Evolutionary conservation across 2,329 filamentous ascomycete genomes (phyloP), one percentile per base, ranked within the genome.

Genomic region (Orbilia blumenaviensis): DNA sequence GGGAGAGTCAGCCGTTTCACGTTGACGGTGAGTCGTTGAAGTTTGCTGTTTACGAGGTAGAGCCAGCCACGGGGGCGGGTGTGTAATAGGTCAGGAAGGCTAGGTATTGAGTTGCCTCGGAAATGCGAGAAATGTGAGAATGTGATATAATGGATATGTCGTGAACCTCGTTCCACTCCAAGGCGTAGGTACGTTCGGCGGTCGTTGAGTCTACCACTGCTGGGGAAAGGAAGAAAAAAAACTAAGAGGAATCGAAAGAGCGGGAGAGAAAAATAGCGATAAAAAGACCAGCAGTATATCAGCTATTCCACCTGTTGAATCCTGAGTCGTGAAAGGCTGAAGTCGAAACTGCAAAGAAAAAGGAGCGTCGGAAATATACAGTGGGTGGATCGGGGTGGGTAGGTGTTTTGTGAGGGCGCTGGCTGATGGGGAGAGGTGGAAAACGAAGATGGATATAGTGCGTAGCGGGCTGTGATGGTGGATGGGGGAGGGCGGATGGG

Each of bases 241-340:
- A 32, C 32, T 52, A 25, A 61, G 38, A 32, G n/a, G n/a, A n/a
- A n/a, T n/a, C n/a, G n/a, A n/a, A n/a, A n/a, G 67, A 63, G 48
- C 41, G 62, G 44, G 42, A 42, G 60, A 36, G 50, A 54, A 41
- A n/a, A 73, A 68, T 64, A 75, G 71, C 71, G 71, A 75, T 63
- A 63, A 48, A 63, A 63, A 75, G 71, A 48, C 71, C 71, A 75
- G 71, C 71, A 75, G 36, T 44, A 58, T 75, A 75, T 75, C 71
- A 63, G 54, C 71, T 75, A 75, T 75, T 75, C 71, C 56, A 63
- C 66, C 44, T 34, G 38, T 48, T 38, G 29, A 48, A 27, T 63
- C 29, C 16, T 44, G 62, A 36, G 42, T 67, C 46, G 60, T 44
- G n/a, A 61, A 21, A 23, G 44, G 46, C 12, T n/a, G n/a, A 27